Base-by-base conservation (phyloP, 768 basidiomycete genomes). In the Boletus reticulatus region DNA sequence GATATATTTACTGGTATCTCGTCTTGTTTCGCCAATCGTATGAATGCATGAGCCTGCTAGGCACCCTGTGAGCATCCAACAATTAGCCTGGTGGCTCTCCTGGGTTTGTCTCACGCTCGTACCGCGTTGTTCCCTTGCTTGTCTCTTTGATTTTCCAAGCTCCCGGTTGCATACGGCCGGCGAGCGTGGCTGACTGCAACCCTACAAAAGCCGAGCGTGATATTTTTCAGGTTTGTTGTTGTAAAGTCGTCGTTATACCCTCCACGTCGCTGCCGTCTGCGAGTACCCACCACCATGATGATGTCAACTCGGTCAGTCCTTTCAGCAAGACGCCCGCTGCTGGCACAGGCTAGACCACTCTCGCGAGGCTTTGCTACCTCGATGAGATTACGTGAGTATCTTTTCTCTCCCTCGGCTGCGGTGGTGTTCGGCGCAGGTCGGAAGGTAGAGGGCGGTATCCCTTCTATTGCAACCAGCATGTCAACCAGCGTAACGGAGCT, bases 301-400 rank as follows among this genome's bases (percentile, higher is more conserved):
- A 62, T 69, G 51, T 62, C 56, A 44, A 43, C 65, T 43, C 61
- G 60, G 20, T 60, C 67, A 43, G 46, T 67, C 58, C 60, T 67
- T 61, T 57, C 54, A 1, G 55, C 57, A 43, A 61, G 69, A 60
- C 69, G 65, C 54, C 62, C 63, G 38, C 44, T 68, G 52, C 53
- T 61, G 44, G 58, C 71, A 32, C 65, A 56, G 37, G 42, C 60
- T 29, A 62, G 56, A 55, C 55, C 59, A 32, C 48, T 59, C 50
- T 55, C 58, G 41, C 71, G 71, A 46, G 56, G 63, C 43, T 71
- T 71, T 62, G 62, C 69, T 17, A 60, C 56, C 3, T 71, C 71
- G 36, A 53, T 57, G 61, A 62, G 47, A 53, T 59, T 67, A 48
- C 67, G 70, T 71, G 66, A 62, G 70, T 73, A 19, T 46, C 27